Conservation (phyloP, 805 yeast genomes). For the Suhomyces kilbournensis region DNA sequence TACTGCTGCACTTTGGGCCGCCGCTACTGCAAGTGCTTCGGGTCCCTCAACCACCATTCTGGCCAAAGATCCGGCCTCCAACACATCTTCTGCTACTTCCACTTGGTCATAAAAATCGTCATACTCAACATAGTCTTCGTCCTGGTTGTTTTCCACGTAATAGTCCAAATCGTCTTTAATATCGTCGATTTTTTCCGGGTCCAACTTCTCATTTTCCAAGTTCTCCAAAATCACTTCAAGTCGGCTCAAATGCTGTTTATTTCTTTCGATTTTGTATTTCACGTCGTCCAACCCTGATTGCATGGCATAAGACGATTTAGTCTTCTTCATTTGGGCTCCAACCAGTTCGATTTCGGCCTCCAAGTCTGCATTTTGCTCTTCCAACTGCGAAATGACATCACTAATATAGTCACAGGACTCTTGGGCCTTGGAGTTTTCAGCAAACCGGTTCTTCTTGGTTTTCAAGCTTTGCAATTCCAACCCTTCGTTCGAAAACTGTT, state of each 20-base stretch:
- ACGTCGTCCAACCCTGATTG: constrained; percentile 61
- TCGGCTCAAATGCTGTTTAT: constrained; percentile 72
- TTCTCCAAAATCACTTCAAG: constrained; percentile 75
- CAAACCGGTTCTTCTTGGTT: constrained; percentile 26
- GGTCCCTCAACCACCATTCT: constrained; percentile 17
- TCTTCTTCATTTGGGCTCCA: constrained; percentile 37
- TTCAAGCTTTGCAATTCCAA: constrained; percentile 60
- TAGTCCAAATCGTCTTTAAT: constrained; percentile 88
- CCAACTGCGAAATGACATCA: constrained; percentile 72
- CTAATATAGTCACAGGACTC: constrained; percentile 71
- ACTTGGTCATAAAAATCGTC: constrained; percentile 89
- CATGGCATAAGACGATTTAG: constrained; percentile 41
- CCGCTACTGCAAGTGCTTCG: constrained; percentile 1
- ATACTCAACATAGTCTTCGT: constrained; percentile 89
- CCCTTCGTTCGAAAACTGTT: constrained; percentile 93
- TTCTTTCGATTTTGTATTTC: constrained; percentile 64
- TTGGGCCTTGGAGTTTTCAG: constrained; percentile 72
- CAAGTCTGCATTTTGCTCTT: constrained; percentile 72
- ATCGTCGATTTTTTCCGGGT: constrained; percentile 70
- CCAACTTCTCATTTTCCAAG: constrained; percentile 76
- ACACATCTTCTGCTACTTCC: constrained; percentile 50
- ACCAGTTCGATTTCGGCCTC: constrained; percentile 59
- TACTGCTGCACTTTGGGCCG: constrained; percentile 4
- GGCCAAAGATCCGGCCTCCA: constrained; percentile 25
- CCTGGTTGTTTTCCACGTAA: constrained; percentile 91